Percentiles rank a stretch among this genome's conserved stretches.
Evolutionary conservation across 805 yeast species (phyloP).

Genomic region (Brettanomyces sp.): DNA sequence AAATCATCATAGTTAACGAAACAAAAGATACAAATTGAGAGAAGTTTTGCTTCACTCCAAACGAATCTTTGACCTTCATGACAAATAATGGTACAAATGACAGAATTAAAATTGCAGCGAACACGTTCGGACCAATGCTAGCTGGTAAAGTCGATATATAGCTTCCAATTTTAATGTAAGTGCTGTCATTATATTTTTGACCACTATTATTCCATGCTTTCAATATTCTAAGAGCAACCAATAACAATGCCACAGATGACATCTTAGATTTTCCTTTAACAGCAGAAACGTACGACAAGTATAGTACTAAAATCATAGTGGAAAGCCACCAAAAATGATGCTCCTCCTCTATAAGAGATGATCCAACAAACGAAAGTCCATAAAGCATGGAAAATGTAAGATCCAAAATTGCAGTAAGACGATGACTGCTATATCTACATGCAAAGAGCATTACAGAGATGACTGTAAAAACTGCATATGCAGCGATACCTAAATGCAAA

Average conservation of each 20-base stretch:
- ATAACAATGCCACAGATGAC: slow-evolving; percentile 11
- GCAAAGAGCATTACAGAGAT: slow-evolving; percentile 16
- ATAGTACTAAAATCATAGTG: slow-evolving; percentile 26
- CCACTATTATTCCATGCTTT: slow-evolving; percentile 89
- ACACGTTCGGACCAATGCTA: slow-evolving; percentile 14
- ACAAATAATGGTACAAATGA: slow-evolving; percentile 12
- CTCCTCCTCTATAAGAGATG: slow-evolving; percentile 90
- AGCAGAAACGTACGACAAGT: slow-evolving; percentile 10
- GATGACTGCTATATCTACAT: slow-evolving; percentile 5
- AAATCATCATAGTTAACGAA: slow-evolving; percentile 34
- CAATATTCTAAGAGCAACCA: slow-evolving; percentile 42
- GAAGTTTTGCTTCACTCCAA: neutral
- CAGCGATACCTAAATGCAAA: slow-evolving; percentile 33
- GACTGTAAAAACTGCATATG: slow-evolving; percentile 24
- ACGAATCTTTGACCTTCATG: neutral
- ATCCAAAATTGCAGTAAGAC: slow-evolving; percentile 14
- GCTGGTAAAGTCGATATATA: slow-evolving; percentile 25
- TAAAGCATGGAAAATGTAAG: slow-evolving; percentile 27
- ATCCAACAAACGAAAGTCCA: slow-evolving; percentile 62
- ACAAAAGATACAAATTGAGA: slow-evolving; percentile 29
- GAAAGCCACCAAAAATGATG: slow-evolving; percentile 95
- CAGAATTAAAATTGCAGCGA: slow-evolving; percentile 9
- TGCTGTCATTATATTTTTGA: slow-evolving; percentile 56
- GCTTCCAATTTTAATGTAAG: slow-evolving; percentile 38
- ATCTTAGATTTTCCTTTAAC: slow-evolving; percentile 3